Conservation (phyloP, 2,329 filamentous ascomycete genomes). For the Stagonosporopsis vannaccii region DNA sequence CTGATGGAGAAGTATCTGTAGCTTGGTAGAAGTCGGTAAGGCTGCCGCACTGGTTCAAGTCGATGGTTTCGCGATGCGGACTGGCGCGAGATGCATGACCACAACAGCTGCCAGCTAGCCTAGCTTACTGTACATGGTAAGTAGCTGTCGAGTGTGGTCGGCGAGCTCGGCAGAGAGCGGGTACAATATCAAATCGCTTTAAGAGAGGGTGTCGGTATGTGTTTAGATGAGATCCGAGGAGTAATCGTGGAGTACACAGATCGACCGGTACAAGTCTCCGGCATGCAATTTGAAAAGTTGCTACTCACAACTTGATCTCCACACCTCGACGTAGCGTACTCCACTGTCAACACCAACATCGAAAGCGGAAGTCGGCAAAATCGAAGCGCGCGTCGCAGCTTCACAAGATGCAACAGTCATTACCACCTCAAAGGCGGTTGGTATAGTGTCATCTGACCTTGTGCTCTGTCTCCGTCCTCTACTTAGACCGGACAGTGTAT, state of each 20-base stretch:
- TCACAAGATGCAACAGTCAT: too few species aligned
- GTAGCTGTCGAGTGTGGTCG: not conserved
- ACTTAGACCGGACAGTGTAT: not conserved
- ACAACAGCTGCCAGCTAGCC: not conserved
- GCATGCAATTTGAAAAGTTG: not conserved
- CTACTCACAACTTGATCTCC: not conserved
- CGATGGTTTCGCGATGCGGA: not conserved
- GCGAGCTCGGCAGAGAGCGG: not conserved
- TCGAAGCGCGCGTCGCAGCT: not conserved
- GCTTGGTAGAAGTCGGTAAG: not conserved
- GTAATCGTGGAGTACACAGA: not conserved
- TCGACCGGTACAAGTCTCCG: not conserved
- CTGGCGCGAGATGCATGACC: not conserved
- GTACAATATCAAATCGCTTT: not conserved
- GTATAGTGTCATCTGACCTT: not conserved
- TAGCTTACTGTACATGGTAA: not conserved
- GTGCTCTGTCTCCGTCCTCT: not conserved
- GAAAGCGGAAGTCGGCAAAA: too few species aligned
- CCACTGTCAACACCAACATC: not conserved
- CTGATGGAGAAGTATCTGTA: slow-evolving; percentile 48
- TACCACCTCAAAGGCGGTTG: not conserved
- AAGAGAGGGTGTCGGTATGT: not conserved
- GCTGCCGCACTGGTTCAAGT: not conserved
- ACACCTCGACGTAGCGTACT: not conserved
- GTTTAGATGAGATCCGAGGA: not conserved